A percentile compares a stretch with the other conserved stretches of the same genome.
Conservation (phyloP, 1,139 yeast species). For the Diutina catenulata region DNA sequence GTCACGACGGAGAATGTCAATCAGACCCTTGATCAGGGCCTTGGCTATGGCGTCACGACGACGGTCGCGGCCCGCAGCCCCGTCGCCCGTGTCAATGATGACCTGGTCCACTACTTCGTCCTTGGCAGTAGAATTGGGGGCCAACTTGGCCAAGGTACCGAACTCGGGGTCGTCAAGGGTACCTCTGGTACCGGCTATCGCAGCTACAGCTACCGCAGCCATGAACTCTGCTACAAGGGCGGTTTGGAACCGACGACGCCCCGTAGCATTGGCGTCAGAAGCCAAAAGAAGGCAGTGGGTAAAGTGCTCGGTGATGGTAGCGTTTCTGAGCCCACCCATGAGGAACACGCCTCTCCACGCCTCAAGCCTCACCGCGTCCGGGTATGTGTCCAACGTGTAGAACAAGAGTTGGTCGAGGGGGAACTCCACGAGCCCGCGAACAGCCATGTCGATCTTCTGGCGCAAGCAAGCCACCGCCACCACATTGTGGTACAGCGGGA, state of each 20-base stretch:
- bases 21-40: conserved; percentile 47
- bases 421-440: conserved; percentile 41
- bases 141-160: conserved; percentile 19
- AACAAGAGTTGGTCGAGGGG: conserved; percentile 38
- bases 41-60: conserved; percentile 34
- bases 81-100: background rate
- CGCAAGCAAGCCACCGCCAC: conserved; percentile 47
- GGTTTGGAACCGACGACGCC: conserved; percentile 35
- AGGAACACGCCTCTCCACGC: conserved; percentile 63
- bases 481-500: conserved; percentile 58
- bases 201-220: conserved; percentile 53
- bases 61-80: conserved; percentile 14
- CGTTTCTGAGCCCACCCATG: conserved; percentile 68
- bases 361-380: conserved; percentile 45
- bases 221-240: conserved; percentile 37
- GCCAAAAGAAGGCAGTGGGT: conserved; percentile 46
- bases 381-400: conserved; percentile 39
- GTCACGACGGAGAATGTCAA: conserved; percentile 54
- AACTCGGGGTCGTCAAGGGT: conserved; percentile 51
- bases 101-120: conserved; percentile 4
- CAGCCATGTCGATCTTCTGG: conserved; percentile 50
- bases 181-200: conserved; percentile 47
- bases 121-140: background rate
- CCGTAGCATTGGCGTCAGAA: conserved; percentile 11
- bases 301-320: conserved; percentile 46